Conservation (phyloP, 345 rosid species). For the Clausena lansium region DNA sequence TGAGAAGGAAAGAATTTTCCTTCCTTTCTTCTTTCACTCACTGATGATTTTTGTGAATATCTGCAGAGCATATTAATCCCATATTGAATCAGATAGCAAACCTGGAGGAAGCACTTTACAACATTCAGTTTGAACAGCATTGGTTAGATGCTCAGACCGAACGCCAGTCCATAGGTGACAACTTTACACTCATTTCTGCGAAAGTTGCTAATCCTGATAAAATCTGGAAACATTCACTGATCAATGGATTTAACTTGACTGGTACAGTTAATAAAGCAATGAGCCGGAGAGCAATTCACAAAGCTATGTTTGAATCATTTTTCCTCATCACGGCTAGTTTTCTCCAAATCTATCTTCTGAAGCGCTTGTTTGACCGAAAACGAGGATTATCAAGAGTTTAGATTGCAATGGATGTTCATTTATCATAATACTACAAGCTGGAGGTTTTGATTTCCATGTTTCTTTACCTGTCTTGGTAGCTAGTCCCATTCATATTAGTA, state of each 20-base stretch:
- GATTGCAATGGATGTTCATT: background rate
- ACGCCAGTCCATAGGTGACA: slow-evolving; percentile 60
- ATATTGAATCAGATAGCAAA: slow-evolving; percentile 60
- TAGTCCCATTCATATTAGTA: background rate
- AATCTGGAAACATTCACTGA: background rate
- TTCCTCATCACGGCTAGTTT: slow-evolving; percentile 57
- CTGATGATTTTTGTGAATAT: background rate
- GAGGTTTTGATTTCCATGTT: background rate
- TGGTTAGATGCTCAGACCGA: slow-evolving; percentile 83
- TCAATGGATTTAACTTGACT: background rate
- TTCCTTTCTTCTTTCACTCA: background rate
- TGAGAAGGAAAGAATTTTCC: slow-evolving; percentile 9
- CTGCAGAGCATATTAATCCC: slow-evolving; percentile 63
- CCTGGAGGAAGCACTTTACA: slow-evolving; percentile 66
- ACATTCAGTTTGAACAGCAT: slow-evolving; percentile 74
- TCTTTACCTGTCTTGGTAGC: background rate
- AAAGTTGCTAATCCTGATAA: no score
- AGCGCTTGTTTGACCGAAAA: slow-evolving; percentile 44
- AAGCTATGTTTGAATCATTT: slow-evolving; percentile 63
- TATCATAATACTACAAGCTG: background rate
- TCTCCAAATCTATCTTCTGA: slow-evolving; percentile 68
- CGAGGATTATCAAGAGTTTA: slow-evolving; percentile 63
- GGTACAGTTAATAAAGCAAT: slow-evolving; percentile 60
- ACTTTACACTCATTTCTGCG: background rate
- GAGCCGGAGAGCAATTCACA: slow-evolving; percentile 62